Base-by-base conservation (phyloP, 306 rosid species). In the Gillenia trifoliata region DNA sequence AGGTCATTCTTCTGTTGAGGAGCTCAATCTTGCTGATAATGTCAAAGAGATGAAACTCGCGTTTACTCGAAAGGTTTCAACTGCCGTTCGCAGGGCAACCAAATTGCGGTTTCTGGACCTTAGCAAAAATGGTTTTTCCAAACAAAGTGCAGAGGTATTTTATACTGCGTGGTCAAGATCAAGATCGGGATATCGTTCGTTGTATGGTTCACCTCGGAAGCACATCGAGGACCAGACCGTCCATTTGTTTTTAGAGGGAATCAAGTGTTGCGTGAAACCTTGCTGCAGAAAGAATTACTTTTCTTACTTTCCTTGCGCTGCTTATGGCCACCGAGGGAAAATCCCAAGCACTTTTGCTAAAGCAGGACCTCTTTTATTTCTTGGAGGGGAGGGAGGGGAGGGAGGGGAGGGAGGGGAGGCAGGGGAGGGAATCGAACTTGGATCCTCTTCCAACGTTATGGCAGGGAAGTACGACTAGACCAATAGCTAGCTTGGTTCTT, bases 261-360 rank as follows among this genome's bases (percentile, higher is more conserved):
- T 59, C 4, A 84, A 70, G 77, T 94, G 98, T 79, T 94, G 98
- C 75, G 81, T 84, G 52, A 88, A 87, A 78, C 85, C 95, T 22
- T 94, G 98, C 93, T 94, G 98, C 89, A 91, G 71, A 82, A 89
- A 77, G 74, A 78, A 75, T 72, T 86, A 86, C 76, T 74, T 62
- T 69, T 11, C 7, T 72, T 86, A 86, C 76, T 74, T 62, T 69
- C 8, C 7, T 64, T 50, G 29, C 50, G 7, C 41, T 8, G 28
- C 26, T 64, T 36, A 36, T 36, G 0, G 3, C 11, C 41, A 36
- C 2, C 8, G 41, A 36, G 41, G 41, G 41, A 36, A 36, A 36
- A 36, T n/a, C 41, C 7, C 8, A 36, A 36, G 41, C 41, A 36
- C 2, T 36, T 36, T 36, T 8, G 41, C 41, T 36, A 2, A 36